These are phyloP conservation scores for Russula ochroleuca DNA, from an alignment of 768 basidiomycete species.

Conservation along the genomic window DNA sequence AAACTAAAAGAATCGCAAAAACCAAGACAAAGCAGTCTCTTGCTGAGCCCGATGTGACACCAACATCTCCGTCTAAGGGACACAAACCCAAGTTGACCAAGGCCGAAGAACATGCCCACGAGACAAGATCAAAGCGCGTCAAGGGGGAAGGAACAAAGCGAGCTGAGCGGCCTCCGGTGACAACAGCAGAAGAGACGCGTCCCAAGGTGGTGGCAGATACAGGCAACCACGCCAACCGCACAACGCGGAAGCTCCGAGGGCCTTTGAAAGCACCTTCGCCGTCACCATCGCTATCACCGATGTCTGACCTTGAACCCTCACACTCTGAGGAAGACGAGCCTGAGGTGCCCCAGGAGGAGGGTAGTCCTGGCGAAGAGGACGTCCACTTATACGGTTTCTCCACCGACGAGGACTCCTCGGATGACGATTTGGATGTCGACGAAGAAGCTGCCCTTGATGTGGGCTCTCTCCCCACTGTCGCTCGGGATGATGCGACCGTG, in stretches of 20 bases:
- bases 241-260: constrained; percentile 10
- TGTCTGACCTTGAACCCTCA: constrained; percentile 7
- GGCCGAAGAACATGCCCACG: constrained; percentile 3
- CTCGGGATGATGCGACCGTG: constrained; percentile 82
- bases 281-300: not conserved
- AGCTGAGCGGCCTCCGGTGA: constrained; percentile 10
- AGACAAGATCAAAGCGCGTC: constrained; percentile 7
- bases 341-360: constrained; percentile 31
- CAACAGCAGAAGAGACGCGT: not conserved
- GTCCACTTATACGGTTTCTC: constrained; percentile 66
- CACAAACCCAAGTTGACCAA: not conserved
- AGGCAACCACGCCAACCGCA: not conserved
- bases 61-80: not conserved
- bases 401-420: constrained; percentile 70
- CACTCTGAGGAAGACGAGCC: constrained; percentile 9
- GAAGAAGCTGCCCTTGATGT: constrained; percentile 59
- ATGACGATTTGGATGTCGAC: constrained; percentile 63
- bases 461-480: constrained; percentile 72
- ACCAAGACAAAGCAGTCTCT: not conserved
- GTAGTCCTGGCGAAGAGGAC: constrained; percentile 39
- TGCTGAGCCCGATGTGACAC: not conserved
- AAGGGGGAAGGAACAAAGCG: constrained; percentile 4
- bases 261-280: constrained; percentile 9
- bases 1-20: constrained; percentile 12
- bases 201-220: not conserved